These are phyloP conservation scores for Diaporthe citrichinensis DNA, from an alignment of 2,329 filamentous ascomycete genomes.

Conservation along the genomic window DNA sequence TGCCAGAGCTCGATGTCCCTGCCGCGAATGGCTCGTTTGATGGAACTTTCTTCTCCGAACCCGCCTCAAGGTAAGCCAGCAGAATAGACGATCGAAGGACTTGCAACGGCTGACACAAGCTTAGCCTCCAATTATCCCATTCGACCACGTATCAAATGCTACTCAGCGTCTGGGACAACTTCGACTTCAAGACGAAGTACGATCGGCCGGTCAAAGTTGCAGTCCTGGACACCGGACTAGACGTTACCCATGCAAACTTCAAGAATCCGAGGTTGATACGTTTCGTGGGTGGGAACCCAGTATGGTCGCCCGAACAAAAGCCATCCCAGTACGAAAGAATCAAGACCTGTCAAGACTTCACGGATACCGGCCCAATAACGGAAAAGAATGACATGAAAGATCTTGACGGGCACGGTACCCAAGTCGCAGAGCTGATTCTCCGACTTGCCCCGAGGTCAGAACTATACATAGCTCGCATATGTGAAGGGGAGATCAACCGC, in stretches of 20 bases:
- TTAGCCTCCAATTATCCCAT: not conserved
- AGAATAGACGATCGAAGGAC: too few species aligned
- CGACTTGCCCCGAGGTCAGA: not conserved
- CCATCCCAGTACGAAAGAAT: slow-evolving; percentile 1
- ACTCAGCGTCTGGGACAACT: not conserved
- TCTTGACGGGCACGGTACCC: slow-evolving; percentile 8
- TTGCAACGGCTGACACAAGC: not conserved
- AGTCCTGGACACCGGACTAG: not conserved
- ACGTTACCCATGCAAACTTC: not conserved
- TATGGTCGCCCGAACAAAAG: not conserved
- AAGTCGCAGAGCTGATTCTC: slow-evolving; percentile 1
- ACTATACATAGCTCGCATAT: slow-evolving; percentile 16
- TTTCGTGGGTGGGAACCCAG: not conserved
- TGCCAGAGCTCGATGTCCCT: not conserved
- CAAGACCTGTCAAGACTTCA: slow-evolving; percentile 1
- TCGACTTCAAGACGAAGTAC: not conserved
- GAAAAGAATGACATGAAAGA: not conserved
- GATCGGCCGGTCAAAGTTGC: not conserved
- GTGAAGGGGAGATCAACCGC: not conserved
- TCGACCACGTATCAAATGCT: not conserved
- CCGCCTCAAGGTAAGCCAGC: not conserved
- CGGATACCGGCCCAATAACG: not conserved
- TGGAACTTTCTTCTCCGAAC: not conserved
- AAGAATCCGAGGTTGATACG: not conserved
- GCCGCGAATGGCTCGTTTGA: slow-evolving; percentile 8